phyloP scores from a whole-genome alignment of 805 yeast species.

The Ogataea trehalophila region DNA sequence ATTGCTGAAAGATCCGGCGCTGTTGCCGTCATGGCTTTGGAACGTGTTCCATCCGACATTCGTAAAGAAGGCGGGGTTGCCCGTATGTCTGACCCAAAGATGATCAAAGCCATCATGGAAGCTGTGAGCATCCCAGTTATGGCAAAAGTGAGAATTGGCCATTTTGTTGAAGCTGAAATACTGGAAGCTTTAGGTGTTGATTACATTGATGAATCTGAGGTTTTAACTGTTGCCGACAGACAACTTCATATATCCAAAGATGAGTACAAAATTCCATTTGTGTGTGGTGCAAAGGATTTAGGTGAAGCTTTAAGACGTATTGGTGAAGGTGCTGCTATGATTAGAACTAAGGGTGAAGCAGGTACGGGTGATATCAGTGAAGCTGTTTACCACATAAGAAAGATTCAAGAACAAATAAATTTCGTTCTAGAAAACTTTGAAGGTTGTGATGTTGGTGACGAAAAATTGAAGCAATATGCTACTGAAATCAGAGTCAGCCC shows the following conservation, averaged over 20 bases:
- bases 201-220: slow-evolving; percentile 82
- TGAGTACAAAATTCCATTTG: slow-evolving; percentile 67
- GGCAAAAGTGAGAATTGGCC: slow-evolving; percentile 87
- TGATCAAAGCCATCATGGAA: slow-evolving; percentile 70
- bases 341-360: slow-evolving; percentile 84
- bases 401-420: slow-evolving; percentile 52
- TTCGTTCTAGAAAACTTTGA: slow-evolving; percentile 30
- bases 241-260: slow-evolving; percentile 55
- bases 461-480: slow-evolving; percentile 47
- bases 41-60: slow-evolving; percentile 82
- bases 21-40: slow-evolving; percentile 86
- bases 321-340: slow-evolving; percentile 82
- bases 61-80: slow-evolving; percentile 78
- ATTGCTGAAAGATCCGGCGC: slow-evolving; percentile 85
- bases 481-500: slow-evolving; percentile 54
- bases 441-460: not conserved
- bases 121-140: slow-evolving; percentile 71
- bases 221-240: slow-evolving; percentile 77
- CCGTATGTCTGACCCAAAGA: slow-evolving; percentile 79
- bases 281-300: slow-evolving; percentile 76
- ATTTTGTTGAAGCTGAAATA: slow-evolving; percentile 75
- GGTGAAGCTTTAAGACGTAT: slow-evolving; percentile 81
- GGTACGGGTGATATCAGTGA: slow-evolving; percentile 86
- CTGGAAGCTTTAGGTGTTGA: slow-evolving; percentile 69
- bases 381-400: slow-evolving; percentile 70